Conservation (phyloP, 495 filamentous ascomycete species). For the Aspergillus steynii region DNA sequence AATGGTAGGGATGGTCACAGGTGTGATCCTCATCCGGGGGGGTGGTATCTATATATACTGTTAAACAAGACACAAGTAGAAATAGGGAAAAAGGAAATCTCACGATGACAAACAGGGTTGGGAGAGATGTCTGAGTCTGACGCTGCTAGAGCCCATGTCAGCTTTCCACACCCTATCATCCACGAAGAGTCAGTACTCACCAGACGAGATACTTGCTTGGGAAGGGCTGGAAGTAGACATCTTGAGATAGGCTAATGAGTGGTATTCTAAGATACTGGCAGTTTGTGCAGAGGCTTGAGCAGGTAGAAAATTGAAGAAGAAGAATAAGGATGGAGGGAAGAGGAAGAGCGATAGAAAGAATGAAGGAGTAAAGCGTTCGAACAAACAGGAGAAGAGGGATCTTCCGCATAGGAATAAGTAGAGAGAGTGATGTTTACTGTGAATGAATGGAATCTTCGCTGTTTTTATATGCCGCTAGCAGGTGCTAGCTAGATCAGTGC, state of each 20-base stretch:
- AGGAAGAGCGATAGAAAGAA: slow-evolving; percentile 2
- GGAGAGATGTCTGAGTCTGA: background rate
- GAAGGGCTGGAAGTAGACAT: background rate
- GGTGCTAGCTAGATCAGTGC: no score
- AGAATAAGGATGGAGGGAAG: slow-evolving; percentile 1
- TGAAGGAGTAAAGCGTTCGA: background rate
- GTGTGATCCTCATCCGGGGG: slow-evolving; percentile 13
- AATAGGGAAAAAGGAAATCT: background rate
- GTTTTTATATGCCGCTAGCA: background rate
- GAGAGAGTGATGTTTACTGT: background rate
- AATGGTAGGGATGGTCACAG: slow-evolving; percentile 17
- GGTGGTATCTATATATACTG: background rate
- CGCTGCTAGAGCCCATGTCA: background rate
- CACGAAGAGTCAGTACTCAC: background rate
- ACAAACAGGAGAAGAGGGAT: background rate
- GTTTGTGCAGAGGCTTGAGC: background rate
- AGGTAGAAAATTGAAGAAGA: slow-evolving; percentile 1
- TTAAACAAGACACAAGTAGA: background rate
- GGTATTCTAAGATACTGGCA: no score
- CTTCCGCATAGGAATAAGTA: background rate
- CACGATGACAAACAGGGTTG: background rate
- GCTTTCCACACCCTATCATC: background rate
- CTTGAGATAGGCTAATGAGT: background rate
- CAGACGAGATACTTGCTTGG: background rate
- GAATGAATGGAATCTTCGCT: no score